These are phyloP conservation scores for Neovahlkampfia damariscottae DNA, from an alignment of 78 protist species.

Conservation along the genomic window DNA sequence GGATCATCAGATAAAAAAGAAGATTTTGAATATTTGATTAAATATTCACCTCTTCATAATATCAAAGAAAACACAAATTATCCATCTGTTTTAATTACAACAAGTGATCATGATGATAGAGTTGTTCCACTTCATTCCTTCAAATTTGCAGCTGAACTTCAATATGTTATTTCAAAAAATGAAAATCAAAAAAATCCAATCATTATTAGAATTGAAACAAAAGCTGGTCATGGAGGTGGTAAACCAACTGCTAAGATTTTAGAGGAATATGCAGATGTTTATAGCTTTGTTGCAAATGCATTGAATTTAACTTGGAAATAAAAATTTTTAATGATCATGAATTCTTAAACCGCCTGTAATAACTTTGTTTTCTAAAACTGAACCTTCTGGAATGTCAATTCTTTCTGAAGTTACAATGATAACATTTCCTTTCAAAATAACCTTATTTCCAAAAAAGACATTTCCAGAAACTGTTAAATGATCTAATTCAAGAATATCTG, in stretches of 20 bases:
- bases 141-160: conserved; percentile 60
- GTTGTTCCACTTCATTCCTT: conserved; percentile 80
- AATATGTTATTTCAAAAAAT: conserved; percentile 18
- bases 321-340: too few relatives aligned
- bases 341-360: too few relatives aligned
- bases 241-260: conserved; percentile 30
- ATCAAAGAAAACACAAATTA: conserved; percentile 1
- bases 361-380: conserved; percentile 77
- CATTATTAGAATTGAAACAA: conserved; percentile 46
- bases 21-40: conserved; percentile 17
- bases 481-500: conserved; percentile 74
- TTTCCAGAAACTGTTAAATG: conserved; percentile 83
- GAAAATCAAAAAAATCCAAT: conserved; percentile 41
- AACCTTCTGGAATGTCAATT: conserved; percentile 57
- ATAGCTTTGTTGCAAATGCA: conserved; percentile 31
- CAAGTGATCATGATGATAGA: conserved; percentile 87
- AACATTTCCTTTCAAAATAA: conserved; percentile 62
- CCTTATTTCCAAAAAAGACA: conserved; percentile 70
- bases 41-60: conserved; percentile 75
- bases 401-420: conserved; percentile 27
- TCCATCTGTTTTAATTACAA: conserved; percentile 51
- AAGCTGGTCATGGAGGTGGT: conserved; percentile 41
- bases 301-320: too few relatives aligned
- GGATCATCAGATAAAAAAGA: conserved; percentile 23
- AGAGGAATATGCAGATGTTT: conserved; percentile 23